phyloP scores from a whole-genome alignment of 108 stramenopile genomes.

The Fragilaria radians region DNA sequence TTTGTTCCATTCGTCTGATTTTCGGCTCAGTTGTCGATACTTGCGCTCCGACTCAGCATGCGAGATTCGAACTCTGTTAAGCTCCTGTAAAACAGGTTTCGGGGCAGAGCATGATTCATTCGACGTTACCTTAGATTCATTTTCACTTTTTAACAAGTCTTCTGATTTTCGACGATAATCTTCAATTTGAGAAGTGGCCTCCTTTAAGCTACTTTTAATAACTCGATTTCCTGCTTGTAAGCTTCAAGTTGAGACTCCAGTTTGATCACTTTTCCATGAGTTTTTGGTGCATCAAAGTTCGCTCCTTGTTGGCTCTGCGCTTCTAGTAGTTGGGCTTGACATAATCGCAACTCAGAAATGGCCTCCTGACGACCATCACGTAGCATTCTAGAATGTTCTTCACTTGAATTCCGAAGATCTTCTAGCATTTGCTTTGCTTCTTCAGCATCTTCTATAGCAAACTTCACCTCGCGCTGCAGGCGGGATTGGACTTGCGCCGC shows the following conservation, averaged over 20 bases:
- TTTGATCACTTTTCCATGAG: background rate
- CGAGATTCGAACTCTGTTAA: conserved; percentile 43
- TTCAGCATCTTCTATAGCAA: conserved; percentile 54
- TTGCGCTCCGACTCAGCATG: conserved; percentile 70
- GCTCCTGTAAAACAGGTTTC: conserved; percentile 31
- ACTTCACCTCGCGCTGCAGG: conserved; percentile 55
- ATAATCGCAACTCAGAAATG: conserved; percentile 19
- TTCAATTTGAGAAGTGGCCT: no score
- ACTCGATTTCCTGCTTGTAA: background rate
- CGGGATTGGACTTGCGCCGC: conserved; percentile 39
- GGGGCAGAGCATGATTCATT: conserved; percentile 25
- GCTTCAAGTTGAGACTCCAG: background rate
- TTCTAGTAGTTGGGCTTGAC: conserved; percentile 26
- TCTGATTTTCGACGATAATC: no score
- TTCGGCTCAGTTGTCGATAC: conserved; percentile 52
- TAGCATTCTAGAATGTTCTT: conserved; percentile 29
- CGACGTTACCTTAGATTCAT: conserved; percentile 8
- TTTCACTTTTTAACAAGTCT: background rate
- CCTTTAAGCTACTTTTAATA: background rate
- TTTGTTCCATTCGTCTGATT: conserved; percentile 29
- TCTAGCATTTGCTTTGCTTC: conserved; percentile 47
- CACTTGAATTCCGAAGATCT: conserved; percentile 33
- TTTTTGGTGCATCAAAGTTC: background rate
- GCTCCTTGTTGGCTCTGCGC: conserved; percentile 17
- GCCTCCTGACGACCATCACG: conserved; percentile 22